Evolutionary conservation across 1,284 basidiomycete genomes (phyloP).

Genomic region (Fomitopsis schrenkii): DNA sequence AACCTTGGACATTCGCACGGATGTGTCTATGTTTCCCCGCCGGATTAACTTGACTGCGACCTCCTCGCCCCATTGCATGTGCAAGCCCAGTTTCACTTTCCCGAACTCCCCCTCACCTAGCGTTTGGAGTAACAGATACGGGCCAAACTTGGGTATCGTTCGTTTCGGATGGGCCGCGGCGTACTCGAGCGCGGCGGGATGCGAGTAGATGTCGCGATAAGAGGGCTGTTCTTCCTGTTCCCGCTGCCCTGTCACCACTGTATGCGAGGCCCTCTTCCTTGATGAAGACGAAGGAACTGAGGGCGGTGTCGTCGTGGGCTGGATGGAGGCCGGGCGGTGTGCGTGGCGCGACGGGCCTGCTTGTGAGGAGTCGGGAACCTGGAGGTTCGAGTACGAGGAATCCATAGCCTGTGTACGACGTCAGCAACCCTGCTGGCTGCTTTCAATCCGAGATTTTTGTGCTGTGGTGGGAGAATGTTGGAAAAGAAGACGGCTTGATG

Average conservation of each 20-base stretch:
- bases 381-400: conserved; percentile 31
- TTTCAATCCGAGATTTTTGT: background rate
- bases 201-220: conserved; percentile 73
- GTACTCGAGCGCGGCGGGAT: conserved; percentile 86
- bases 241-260: conserved; percentile 41
- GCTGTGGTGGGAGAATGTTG: conserved; percentile 3
- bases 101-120: conserved; percentile 99
- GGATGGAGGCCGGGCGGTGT: conserved; percentile 40
- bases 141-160: conserved; percentile 89
- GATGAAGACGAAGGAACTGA: conserved; percentile 33
- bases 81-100: conserved; percentile 97
- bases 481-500: conserved; percentile 9
- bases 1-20: conserved; percentile 90
- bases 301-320: conserved; percentile 34
- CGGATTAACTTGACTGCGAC: conserved; percentile 99
- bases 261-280: conserved; percentile 50
- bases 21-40: conserved; percentile 86
- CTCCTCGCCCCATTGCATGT: conserved; percentile 93
- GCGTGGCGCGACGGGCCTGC: conserved; percentile 44
- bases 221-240: conserved; percentile 42
- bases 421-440: background rate
- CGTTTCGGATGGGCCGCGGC: conserved; percentile 80
- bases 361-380: conserved; percentile 41
- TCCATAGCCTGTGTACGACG: conserved; percentile 18
- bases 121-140: conserved; percentile 92